A percentile compares a stretch with the other conserved stretches of the same genome.
Conservation (phyloP, 169 alveolate species). For the Plasmodium inui region DNA sequence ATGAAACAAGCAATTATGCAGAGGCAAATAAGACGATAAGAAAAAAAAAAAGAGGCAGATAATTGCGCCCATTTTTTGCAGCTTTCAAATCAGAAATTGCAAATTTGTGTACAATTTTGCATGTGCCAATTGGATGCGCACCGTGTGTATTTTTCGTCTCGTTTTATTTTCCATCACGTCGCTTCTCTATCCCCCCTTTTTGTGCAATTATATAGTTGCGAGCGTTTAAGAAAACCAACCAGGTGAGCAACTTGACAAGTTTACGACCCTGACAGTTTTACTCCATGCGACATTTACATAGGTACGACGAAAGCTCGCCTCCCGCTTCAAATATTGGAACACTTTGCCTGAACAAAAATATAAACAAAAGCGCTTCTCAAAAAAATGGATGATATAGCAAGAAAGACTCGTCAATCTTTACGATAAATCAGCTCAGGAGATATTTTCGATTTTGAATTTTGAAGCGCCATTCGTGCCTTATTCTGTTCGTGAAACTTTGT, state of each 20-base stretch:
- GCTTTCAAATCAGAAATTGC: not conserved
- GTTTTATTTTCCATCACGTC: not conserved
- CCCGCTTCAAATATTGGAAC: not conserved
- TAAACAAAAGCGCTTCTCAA: not conserved
- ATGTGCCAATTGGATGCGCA: not conserved
- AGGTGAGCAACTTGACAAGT: not conserved
- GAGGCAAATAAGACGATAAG: not conserved
- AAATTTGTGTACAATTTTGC: not conserved
- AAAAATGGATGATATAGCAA: conserved; percentile 39
- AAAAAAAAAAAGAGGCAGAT: not conserved
- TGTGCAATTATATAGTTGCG: not conserved
- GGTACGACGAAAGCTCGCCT: not conserved
- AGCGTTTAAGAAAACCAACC: not conserved
- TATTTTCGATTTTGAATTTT: conserved; percentile 39
- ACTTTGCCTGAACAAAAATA: not conserved
- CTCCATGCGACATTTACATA: not conserved
- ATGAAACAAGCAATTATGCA: not conserved
- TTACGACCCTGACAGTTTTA: not conserved
- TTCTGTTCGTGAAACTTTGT: not conserved
- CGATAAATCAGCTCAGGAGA: conserved; percentile 46
- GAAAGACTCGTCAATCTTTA: conserved; percentile 24
- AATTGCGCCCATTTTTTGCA: not conserved
- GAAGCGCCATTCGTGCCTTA: conserved; percentile 6
- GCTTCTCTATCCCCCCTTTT: not conserved
- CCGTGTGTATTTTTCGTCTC: not conserved